Evolutionary conservation across 345 rosid species (phyloP).

Genomic region (Euclidium syriacum): DNA sequence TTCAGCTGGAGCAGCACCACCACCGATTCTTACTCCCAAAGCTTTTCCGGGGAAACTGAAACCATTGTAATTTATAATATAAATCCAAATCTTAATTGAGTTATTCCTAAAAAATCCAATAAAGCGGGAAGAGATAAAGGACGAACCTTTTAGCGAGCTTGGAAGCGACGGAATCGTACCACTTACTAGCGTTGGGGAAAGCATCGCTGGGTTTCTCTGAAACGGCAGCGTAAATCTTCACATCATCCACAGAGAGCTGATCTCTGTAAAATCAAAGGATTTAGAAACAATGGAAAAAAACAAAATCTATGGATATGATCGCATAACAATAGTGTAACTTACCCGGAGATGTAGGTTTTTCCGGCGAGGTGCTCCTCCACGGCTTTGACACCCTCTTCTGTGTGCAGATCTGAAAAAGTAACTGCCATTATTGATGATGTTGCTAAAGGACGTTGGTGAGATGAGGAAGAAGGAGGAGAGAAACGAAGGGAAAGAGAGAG

Average conservation of each 20-base stretch:
- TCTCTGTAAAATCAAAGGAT: conserved; percentile 29
- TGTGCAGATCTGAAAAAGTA: conserved; percentile 80
- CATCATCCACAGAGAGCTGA: conserved; percentile 59
- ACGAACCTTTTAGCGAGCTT: conserved; percentile 61
- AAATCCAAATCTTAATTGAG: neutral
- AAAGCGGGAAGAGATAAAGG: neutral
- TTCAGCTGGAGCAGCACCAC: conserved; percentile 41
- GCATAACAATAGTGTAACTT: neutral
- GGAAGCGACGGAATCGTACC: conserved; percentile 67
- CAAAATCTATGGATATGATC: neutral
- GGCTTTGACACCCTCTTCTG: conserved; percentile 73
- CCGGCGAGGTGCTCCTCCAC: conserved; percentile 70
- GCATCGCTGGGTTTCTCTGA: conserved; percentile 49
- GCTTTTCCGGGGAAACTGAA: conserved; percentile 85
- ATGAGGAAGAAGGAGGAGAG: neutral
- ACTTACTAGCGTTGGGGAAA: conserved; percentile 69
- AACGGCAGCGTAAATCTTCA: conserved; percentile 81
- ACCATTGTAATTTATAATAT: neutral
- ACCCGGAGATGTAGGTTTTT: conserved; percentile 80
- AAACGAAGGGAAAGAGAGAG: neutral
- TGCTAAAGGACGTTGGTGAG: neutral
- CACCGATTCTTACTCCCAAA: conserved; percentile 63
- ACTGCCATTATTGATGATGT: conserved; percentile 49
- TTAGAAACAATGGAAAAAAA: neutral
- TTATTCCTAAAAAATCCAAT: neutral